Evolutionary conservation across 2,329 filamentous ascomycete species (phyloP).

Genomic region (Cytospora piceicola): DNA sequence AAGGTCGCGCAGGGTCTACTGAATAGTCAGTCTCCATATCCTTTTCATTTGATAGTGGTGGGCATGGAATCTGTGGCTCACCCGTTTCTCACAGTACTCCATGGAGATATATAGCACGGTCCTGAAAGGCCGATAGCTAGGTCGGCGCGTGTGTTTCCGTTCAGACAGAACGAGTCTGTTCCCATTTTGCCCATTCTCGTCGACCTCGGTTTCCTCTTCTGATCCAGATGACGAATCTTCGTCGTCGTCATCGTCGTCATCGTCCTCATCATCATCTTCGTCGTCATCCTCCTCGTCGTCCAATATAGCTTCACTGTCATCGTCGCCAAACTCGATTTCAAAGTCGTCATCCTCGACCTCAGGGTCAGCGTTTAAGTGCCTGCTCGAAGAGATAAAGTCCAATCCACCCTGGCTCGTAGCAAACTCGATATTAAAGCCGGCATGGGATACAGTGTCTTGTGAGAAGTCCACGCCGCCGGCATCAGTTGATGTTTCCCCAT

Average conservation of each 20-base stretch:
- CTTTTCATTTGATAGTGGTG: slow-evolving; percentile 10
- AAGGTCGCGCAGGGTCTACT: slow-evolving; percentile 80
- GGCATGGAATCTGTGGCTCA: slow-evolving; percentile 44
- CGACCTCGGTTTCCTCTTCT: slow-evolving; percentile 45
- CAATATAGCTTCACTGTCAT: slow-evolving; percentile 42
- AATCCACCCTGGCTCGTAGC: slow-evolving; percentile 76
- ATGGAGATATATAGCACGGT: slow-evolving; percentile 96
- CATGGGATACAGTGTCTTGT: slow-evolving; percentile 47
- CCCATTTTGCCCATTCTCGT: slow-evolving; percentile 11
- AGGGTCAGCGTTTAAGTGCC: slow-evolving; percentile 65
- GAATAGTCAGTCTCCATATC: not conserved
- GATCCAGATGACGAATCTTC: slow-evolving; percentile 39
- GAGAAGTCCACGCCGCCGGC: slow-evolving; percentile 42
- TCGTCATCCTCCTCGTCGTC: slow-evolving; percentile 46
- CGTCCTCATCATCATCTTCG: slow-evolving; percentile 50
- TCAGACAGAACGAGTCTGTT: slow-evolving; percentile 9
- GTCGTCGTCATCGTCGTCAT: slow-evolving; percentile 41
- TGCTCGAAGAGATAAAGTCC: slow-evolving; percentile 91
- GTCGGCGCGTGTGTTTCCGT: slow-evolving; percentile 36
- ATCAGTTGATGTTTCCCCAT: slow-evolving; percentile 61
- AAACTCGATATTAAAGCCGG: slow-evolving; percentile 57
- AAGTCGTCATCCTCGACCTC: slow-evolving; percentile 70
- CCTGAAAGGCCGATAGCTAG: slow-evolving; percentile 57
- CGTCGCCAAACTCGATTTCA: slow-evolving; percentile 76
- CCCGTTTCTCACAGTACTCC: slow-evolving; percentile 95